Base-by-base conservation (phyloP, 768 basidiomycete species). In the Podaxis pistillaris region DNA sequence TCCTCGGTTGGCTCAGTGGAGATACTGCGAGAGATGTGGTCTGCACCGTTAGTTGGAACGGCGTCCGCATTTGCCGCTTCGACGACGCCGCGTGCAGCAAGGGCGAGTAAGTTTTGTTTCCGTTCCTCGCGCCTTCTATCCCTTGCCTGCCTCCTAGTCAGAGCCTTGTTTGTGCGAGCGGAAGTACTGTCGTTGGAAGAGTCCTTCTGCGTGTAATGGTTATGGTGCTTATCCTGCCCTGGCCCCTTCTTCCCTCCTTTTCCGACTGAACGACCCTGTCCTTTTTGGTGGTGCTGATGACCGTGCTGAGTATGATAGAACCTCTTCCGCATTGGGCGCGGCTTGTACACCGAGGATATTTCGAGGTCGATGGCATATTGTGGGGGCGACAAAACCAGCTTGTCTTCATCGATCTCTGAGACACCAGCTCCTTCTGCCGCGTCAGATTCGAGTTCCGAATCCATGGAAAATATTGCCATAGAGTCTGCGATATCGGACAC, bases 311-410 rank as follows among this genome's bases (percentile, higher is more conserved):
- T 49, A 12, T 62, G 61, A 13, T 62, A 37, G 33, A 62, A 62
- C 19, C 61, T 49, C 36, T 62, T 75, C 58, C 83, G 86, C 66
- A 82, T 74, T 1, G 89, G 88, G 0, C 87, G 83, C 1, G 90
- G 90, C 67, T 91, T 91, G 76, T 84, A 90, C 9, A 92, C 90
- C 2, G 85, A 80, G 2, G 83, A 75, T 53, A 91, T 90, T 68
- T 88, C 87, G 61, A 93, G 81, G 69, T 85, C 84, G 57, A 87
- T 73, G 17, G 78, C 70, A 62, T 81, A 74, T 3, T 70, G 66
- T 13, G 24, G 67, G n/a, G 24, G 64, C 69, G 22, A 56, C 53
- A 50, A 65, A 66, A 26, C 56, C 60, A 68, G 60, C 54, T 74
- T 75, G 62, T 64, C 70, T 17, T 61, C 60, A 15, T 62, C 61